Conservation (phyloP, 2,329 filamentous ascomycete genomes). For the Colletotrichum eleusines region DNA sequence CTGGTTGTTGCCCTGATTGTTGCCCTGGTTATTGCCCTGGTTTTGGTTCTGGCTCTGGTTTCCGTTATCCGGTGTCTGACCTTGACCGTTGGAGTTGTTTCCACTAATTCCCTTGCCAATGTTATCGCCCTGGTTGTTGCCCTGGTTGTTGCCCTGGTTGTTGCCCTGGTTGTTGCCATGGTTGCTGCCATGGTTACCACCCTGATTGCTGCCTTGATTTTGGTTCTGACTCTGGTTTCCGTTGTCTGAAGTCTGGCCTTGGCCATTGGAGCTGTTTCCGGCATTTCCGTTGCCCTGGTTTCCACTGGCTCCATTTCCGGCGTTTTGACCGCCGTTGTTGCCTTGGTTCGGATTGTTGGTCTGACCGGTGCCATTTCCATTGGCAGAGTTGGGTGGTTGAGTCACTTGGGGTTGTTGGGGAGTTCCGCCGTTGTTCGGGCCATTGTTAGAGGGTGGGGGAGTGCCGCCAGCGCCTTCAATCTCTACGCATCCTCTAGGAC, state of each 20-base stretch:
- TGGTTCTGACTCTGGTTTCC: conserved; percentile 13
- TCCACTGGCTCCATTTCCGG: neutral
- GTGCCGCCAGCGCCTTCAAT: conserved; percentile 34
- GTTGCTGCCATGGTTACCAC: conserved; percentile 1
- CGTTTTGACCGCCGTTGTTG: neutral
- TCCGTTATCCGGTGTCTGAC: neutral
- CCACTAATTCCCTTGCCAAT: neutral
- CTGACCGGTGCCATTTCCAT: neutral
- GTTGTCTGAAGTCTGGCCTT: neutral
- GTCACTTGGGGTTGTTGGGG: neutral
- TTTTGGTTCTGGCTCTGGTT: conserved; percentile 21
- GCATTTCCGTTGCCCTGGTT: neutral
- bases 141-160: neutral
- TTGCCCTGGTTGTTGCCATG: neutral
- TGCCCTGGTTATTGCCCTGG: conserved; percentile 3
- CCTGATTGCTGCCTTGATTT: conserved; percentile 7
- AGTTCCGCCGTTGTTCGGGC: neutral
- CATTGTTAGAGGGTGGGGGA: conserved; percentile 11
- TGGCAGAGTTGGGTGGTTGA: neutral
- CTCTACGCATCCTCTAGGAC: conserved; percentile 44
- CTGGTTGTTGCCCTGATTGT: conserved; percentile 5
- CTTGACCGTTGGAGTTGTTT: conserved; percentile 3
- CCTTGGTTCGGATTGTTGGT: neutral
- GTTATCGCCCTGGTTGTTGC: neutral
- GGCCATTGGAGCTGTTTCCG: conserved; percentile 2